These are phyloP conservation scores for Gossypium mustelinum DNA, from an alignment of 345 rosid genomes.

Conservation along the genomic window DNA sequence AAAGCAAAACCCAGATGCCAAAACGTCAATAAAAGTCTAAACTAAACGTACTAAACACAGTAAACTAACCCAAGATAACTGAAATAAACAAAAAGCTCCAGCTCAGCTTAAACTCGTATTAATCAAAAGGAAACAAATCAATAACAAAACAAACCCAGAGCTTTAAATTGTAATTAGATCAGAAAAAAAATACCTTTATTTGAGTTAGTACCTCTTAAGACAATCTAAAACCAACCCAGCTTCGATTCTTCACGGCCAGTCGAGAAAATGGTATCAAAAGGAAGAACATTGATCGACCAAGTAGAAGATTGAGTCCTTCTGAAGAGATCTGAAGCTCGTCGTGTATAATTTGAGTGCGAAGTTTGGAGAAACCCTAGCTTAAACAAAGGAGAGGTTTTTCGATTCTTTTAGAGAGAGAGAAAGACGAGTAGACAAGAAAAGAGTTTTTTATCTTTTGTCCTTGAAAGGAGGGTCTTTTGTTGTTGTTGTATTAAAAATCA, in stretches of 20 bases:
- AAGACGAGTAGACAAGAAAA: conserved; percentile 18
- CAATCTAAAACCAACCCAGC: conserved; percentile 25
- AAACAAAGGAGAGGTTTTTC: conserved; percentile 30
- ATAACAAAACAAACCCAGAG: conserved; percentile 6
- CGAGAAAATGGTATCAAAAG: conserved; percentile 26
- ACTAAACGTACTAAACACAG: conserved; percentile 51
- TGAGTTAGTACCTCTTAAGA: conserved; percentile 13
- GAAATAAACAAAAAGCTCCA: conserved; percentile 27
- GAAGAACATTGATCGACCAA: conserved; percentile 27
- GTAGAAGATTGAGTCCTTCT: conserved; percentile 11
- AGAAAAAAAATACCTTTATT: conserved; percentile 18
- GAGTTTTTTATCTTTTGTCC: conserved; percentile 37
- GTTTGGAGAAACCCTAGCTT: conserved; percentile 51
- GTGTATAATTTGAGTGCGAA: conserved; percentile 56
- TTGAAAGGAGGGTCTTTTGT: conserved; percentile 42
- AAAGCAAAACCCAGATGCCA: conserved; percentile 38
- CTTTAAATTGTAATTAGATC: conserved; percentile 17
- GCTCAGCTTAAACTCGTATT: conserved; percentile 17
- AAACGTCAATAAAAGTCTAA: conserved; percentile 23
- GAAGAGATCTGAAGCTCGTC: conserved; percentile 32
- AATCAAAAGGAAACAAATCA: conserved; percentile 23
- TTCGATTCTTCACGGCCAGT: conserved; percentile 46
- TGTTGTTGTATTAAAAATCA: conserved; percentile 28
- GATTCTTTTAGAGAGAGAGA: conserved; percentile 38
- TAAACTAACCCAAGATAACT: conserved; percentile 43